Conservation (phyloP, 1,284 basidiomycete genomes). For the Takashimella tepidaria region DNA sequence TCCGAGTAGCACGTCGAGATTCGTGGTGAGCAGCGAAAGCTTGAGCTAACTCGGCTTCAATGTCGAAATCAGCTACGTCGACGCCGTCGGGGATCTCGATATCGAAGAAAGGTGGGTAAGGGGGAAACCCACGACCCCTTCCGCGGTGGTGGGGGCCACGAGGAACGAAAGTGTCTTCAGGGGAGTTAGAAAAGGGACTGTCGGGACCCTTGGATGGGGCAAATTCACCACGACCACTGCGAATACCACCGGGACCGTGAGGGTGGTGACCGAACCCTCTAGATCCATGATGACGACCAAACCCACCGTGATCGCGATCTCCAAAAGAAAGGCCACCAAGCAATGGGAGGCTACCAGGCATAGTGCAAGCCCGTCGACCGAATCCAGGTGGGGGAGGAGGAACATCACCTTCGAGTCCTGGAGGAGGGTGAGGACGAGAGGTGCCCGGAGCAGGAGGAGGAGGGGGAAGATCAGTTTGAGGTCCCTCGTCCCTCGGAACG, state of each 20-base stretch:
- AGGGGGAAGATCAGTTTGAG: not conserved
- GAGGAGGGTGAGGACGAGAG: no score
- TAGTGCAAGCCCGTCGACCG: no score
- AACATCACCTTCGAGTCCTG: not conserved
- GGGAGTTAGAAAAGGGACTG: no score
- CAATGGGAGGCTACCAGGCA: not conserved
- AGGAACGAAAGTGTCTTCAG: no score
- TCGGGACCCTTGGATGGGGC: no score
- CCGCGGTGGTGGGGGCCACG: no score
- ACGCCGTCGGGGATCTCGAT: slow-evolving; percentile 6
- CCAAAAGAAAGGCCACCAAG: not conserved
- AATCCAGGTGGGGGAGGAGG: not conserved
- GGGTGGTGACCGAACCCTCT: not conserved
- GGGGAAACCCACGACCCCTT: no score
- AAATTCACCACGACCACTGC: not conserved
- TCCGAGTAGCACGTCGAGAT: slow-evolving; percentile 75
- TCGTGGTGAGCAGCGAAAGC: slow-evolving; percentile 38
- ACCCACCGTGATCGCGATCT: not conserved
- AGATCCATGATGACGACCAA: not conserved
- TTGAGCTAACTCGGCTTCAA: slow-evolving; percentile 2
- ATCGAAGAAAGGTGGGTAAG: not conserved
- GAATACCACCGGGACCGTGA: no score
- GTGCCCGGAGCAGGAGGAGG: not conserved
- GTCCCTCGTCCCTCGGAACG: not conserved
- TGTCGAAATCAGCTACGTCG: slow-evolving; percentile 3